Evolutionary conservation across 257 asterid species (phyloP).

Genomic region (Thymus quinquecostatus): DNA sequence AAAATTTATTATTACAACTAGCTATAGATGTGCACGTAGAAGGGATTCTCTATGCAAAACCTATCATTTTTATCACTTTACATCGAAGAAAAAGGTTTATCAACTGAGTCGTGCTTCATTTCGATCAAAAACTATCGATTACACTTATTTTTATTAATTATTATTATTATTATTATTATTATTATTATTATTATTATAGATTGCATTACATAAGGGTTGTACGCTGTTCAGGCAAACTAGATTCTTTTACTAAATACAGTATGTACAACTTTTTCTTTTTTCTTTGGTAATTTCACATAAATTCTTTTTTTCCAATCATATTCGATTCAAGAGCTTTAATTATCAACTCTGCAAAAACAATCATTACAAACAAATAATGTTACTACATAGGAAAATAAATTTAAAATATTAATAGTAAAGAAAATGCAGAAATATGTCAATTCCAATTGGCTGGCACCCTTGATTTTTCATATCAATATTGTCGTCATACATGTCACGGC

Average conservation of each 20-base stretch:
- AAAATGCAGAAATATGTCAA: not conserved
- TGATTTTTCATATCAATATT: not conserved
- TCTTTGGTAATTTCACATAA: slow-evolving; percentile 4
- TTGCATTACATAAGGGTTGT: not conserved
- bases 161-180: too few species aligned
- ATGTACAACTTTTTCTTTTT: slow-evolving; percentile 16
- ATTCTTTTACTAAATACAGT: slow-evolving; percentile 29
- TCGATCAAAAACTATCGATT: too few species aligned
- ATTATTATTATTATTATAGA: too few species aligned
- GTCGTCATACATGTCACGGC: not conserved
- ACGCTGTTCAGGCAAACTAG: slow-evolving; percentile 25
- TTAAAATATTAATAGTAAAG: not conserved
- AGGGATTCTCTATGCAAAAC: too few species aligned
- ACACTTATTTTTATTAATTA: too few species aligned
- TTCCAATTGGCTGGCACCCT: not conserved
- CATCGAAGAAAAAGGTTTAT: too few species aligned
- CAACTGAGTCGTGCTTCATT: too few species aligned
- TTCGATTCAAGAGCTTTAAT: slow-evolving; percentile 3
- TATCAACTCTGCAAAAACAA: not conserved
- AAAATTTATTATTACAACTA: too few species aligned
- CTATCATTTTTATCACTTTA: too few species aligned
- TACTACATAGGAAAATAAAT: not conserved
- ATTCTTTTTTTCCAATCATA: not conserved
- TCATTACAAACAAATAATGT: not conserved
- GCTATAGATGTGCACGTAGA: too few species aligned